Evolutionary conservation across 2,329 filamentous ascomycete genomes (phyloP), one percentile per base, ranked within the genome.

Genomic region (Pyricularia pennisetigena): DNA sequence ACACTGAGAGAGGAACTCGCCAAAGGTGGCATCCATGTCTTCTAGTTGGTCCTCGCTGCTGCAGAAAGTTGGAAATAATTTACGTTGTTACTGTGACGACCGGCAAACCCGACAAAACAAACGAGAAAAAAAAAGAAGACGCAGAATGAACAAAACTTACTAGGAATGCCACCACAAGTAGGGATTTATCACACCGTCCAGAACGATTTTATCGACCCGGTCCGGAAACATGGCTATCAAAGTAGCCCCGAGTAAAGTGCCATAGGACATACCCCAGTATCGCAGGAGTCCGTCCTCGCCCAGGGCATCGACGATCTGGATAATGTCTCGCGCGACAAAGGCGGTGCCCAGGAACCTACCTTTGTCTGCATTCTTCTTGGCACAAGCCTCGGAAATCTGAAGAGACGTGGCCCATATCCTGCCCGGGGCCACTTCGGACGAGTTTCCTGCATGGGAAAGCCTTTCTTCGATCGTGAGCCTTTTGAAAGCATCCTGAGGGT

Each of bases 261-360:
- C 79, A 68, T 80, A 81, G 0, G 78, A 80, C 59, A 79, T 74
- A 1, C 78, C 80, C 77, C 76, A 80, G 69, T 77, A 83, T 24
- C 77, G 69, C 10, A 82, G 70, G 57, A 80, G 61, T 0, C 78
- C 78, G 68, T 81, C 79, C 64, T 80, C 80, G 2, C 28, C 23
- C 2, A 82, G 70, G 1, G 80, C 78, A 66, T 84, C 81, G 0
- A 79, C 79, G 66, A 84, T 78, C 5, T 72, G 68, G 68, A 82
- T 78, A 70, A 83, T 74, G 68, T 85, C 82, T 41, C 81, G 73
- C 0, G 77, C 82, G 0, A 77, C 75, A 69, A 80, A 83, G 0
- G 79, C 78, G 0, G 80, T 83, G 10, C 82, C 80, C 4, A 83
- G 71, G 8, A 79, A 71, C 4, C 68, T 67, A 1, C 76, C 80